These are phyloP conservation scores for Fragaria vesca DNA, from an alignment of 306 rosid species.

Conservation along the genomic window DNA sequence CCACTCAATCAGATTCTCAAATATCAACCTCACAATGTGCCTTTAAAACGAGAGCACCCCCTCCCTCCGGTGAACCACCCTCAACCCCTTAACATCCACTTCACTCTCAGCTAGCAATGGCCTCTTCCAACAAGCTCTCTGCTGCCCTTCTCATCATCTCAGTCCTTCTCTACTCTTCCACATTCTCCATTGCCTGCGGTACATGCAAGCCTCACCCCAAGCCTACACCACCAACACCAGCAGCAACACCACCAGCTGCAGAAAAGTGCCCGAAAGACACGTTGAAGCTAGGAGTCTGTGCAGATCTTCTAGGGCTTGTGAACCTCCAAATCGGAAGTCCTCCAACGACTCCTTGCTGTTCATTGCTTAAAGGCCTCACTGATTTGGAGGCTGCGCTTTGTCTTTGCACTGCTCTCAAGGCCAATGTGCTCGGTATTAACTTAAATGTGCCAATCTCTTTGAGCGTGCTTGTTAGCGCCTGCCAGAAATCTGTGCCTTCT, in stretches of 20 bases:
- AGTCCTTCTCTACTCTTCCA: constrained; percentile 43
- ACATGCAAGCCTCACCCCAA: constrained; percentile 25
- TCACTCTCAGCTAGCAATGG: constrained; percentile 15
- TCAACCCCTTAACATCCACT: neutral
- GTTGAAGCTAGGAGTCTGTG: constrained; percentile 66
- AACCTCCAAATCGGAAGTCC: constrained; percentile 50
- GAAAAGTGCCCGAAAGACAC: constrained; percentile 33
- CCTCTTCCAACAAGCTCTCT: constrained; percentile 37
- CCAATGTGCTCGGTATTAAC: constrained; percentile 69
- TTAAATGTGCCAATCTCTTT: constrained; percentile 58
- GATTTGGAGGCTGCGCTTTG: constrained; percentile 74
- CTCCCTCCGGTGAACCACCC: constrained; percentile 13
- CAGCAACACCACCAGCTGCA: neutral
- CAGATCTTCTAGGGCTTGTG: constrained; percentile 50
- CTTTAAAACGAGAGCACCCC: constrained; percentile 34
- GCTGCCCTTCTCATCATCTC: constrained; percentile 48
- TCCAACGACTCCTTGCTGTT: constrained; percentile 54
- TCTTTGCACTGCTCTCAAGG: constrained; percentile 77
- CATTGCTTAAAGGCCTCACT: constrained; percentile 56
- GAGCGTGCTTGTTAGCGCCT: constrained; percentile 62
- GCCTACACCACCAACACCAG: neutral
- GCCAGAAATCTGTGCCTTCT: constrained; percentile 67
- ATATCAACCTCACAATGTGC: constrained; percentile 35
- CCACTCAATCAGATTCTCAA: constrained; percentile 47
- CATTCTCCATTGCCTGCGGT: constrained; percentile 35